phyloP scores from a whole-genome alignment of 139 green algal genomes.

The Deuterostichococcus epilithicus region DNA sequence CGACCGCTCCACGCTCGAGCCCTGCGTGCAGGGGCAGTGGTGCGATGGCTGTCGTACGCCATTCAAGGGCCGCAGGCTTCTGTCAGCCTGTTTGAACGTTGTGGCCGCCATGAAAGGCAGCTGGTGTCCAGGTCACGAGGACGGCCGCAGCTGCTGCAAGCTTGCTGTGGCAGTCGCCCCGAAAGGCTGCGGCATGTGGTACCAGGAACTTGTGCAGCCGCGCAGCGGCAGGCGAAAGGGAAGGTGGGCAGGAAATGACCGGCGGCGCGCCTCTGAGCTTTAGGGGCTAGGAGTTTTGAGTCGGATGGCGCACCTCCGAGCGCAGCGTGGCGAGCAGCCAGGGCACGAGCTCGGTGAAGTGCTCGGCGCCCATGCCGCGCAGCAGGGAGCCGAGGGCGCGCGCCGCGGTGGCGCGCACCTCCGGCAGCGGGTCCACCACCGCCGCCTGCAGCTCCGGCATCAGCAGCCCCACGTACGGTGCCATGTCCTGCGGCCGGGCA shows the following conservation, averaged over 20 bases:
- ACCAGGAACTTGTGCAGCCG: no score
- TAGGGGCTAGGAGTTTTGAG: constrained; percentile 39
- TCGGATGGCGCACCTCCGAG: constrained; percentile 42
- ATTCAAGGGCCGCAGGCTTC: no score
- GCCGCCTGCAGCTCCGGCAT: constrained; percentile 89
- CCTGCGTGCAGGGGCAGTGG: neutral
- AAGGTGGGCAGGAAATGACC: no score
- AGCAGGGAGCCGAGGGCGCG: constrained; percentile 82
- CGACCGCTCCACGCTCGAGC: constrained; percentile 61
- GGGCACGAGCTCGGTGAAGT: constrained; percentile 70
- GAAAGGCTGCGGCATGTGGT: no score
- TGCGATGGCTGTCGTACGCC: no score
- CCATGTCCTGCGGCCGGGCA: constrained; percentile 74
- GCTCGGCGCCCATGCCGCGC: constrained; percentile 70
- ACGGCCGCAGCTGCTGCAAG: no score
- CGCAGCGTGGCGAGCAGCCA: constrained; percentile 83
- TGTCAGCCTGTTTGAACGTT: no score
- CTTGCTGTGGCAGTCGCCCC: no score
- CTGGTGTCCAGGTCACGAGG: no score
- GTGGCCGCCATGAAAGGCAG: no score
- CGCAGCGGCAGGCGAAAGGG: no score
- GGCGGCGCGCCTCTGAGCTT: constrained; percentile 59
- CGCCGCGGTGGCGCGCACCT: constrained; percentile 77
- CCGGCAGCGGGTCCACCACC: constrained; percentile 90
- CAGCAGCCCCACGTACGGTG: constrained; percentile 85